Base-by-base conservation (phyloP, 352 stramenopile species). In the Phytophthora vignae region DNA sequence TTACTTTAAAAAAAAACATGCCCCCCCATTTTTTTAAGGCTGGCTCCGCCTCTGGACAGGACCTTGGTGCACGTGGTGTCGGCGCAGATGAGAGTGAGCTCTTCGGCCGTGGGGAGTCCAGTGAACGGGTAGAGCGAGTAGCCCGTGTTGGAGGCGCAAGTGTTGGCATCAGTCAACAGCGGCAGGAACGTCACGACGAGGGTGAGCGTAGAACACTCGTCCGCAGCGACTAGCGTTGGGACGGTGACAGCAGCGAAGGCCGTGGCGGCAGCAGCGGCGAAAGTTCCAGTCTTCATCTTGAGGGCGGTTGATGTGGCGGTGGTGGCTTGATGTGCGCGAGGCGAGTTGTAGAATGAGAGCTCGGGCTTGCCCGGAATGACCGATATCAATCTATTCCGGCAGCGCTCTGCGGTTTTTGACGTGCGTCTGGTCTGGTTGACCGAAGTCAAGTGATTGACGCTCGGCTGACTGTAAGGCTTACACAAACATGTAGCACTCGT, bases 111-210 rank as follows among this genome's bases (percentile, higher is more conserved):
- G 10, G 69, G 73, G 9, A 75, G 60, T n/a, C 69, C 69, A 12
- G 49, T 69, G 57, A 77, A 75, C 55, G 64, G 69, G 50, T 71
- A 74, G 27, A 77, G 49, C 38, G 73, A 63, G 63, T 79, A 79
- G 21, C 69, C 68, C 48, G 68, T 69, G 63, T 71, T 67, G 25
- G 69, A 50, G 10, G 69, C 55, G 48, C 69, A 76, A 2, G 69
- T 75, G 53, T 79, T 79, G 31, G 61, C 49, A 54, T 73, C 59
- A 15, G 56, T 65, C 12, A 73, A 22, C 42, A 79, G 54, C 11
- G 72, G 67, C 7, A 73, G 55, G 7, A 76, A 44, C 14, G 62
- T 75, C 42, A 68, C 46, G 15, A 76, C 56, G n/a, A 74, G 66
- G 2, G 55, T 65, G 17, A 67, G 55, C 2, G 60, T 67, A 12